Percentiles rank a stretch among this genome's conserved stretches.
These are phyloP conservation scores for Phycomyces nitens DNA, from an alignment of 192 early-diverging fungal species.

Conservation along the genomic window DNA sequence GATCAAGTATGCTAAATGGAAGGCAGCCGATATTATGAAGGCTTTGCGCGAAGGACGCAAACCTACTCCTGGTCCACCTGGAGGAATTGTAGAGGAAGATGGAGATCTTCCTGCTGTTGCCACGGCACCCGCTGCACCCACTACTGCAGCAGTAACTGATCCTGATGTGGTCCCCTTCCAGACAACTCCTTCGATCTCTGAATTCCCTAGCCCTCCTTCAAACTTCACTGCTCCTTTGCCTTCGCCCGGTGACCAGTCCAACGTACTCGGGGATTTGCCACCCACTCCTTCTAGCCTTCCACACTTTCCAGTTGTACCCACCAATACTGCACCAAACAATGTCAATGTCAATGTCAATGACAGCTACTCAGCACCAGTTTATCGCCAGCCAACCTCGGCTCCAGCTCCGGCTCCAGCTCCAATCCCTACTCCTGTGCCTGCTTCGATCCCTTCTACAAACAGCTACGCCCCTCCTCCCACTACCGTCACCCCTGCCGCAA, in stretches of 20 bases:
- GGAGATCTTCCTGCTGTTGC: neutral
- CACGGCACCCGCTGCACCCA: neutral
- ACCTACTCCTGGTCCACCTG: constrained; percentile 60
- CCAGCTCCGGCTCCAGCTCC: constrained; percentile 1
- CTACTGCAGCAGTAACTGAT: neutral
- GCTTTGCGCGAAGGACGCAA: constrained; percentile 80
- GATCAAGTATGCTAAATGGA: constrained; percentile 95
- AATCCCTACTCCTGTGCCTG: constrained; percentile 15
- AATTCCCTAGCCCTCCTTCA: constrained; percentile 39
- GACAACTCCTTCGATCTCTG: constrained; percentile 21
- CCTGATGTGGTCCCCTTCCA: neutral
- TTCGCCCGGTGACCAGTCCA: constrained; percentile 1
- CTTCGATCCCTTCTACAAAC: constrained; percentile 7
- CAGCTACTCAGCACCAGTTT: constrained; percentile 3
- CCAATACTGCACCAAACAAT: constrained; percentile 12
- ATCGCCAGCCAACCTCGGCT: neutral
- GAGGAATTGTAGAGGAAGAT: constrained; percentile 18
- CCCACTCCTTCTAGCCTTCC: neutral
- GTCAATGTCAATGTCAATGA: constrained; percentile 15
- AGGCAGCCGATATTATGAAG: constrained; percentile 91
- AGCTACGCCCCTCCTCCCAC: neutral
- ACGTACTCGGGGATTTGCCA: neutral
- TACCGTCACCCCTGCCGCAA: constrained; percentile 44
- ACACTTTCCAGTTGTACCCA: neutral
- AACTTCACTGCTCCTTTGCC: constrained; percentile 35